Conservation (phyloP, 2,329 filamentous ascomycete species). For the Verticillium alfalfae region DNA sequence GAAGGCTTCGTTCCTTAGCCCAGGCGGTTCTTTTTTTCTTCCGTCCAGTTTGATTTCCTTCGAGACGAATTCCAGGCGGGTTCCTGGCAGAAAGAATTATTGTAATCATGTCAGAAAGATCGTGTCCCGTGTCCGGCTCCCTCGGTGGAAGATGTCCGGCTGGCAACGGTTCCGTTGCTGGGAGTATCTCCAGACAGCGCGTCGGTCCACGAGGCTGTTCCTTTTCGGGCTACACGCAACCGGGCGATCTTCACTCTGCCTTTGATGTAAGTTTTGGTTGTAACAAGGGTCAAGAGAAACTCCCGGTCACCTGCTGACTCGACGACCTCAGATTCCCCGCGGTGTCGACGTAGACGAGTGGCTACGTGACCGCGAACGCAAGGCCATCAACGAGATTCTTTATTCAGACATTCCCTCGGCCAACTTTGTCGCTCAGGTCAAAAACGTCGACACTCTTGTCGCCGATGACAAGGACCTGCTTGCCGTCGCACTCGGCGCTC, state of each 20-base stretch:
- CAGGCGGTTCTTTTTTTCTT: background rate
- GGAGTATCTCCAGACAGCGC: slow-evolving; percentile 7
- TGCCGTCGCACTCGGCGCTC: slow-evolving; percentile 46
- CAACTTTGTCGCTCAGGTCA: slow-evolving; percentile 30
- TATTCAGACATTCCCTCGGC: slow-evolving; percentile 36
- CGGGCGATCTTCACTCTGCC: slow-evolving; percentile 20
- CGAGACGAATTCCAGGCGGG: background rate
- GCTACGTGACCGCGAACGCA: slow-evolving; percentile 39
- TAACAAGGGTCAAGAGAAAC: background rate
- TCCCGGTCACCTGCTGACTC: slow-evolving; percentile 3
- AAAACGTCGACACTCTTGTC: slow-evolving; percentile 42
- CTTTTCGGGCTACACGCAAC: slow-evolving; percentile 22
- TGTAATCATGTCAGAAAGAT: slow-evolving; percentile 21
- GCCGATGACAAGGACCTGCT: slow-evolving; percentile 42
- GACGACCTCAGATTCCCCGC: slow-evolving; percentile 31
- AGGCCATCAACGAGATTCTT: slow-evolving; percentile 41
- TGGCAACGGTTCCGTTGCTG: slow-evolving; percentile 1
- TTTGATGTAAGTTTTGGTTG: slow-evolving; percentile 24
- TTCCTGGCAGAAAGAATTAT: background rate
- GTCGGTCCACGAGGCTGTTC: slow-evolving; percentile 24
- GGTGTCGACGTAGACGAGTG: slow-evolving; percentile 39
- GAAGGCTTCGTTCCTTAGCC: background rate
- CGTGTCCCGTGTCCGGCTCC: slow-evolving; percentile 25
- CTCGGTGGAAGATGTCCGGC: slow-evolving; percentile 17
- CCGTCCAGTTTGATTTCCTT: background rate